These are phyloP conservation scores for Penicillium diatomitis DNA, from an alignment of 495 filamentous ascomycete species.

Conservation along the genomic window DNA sequence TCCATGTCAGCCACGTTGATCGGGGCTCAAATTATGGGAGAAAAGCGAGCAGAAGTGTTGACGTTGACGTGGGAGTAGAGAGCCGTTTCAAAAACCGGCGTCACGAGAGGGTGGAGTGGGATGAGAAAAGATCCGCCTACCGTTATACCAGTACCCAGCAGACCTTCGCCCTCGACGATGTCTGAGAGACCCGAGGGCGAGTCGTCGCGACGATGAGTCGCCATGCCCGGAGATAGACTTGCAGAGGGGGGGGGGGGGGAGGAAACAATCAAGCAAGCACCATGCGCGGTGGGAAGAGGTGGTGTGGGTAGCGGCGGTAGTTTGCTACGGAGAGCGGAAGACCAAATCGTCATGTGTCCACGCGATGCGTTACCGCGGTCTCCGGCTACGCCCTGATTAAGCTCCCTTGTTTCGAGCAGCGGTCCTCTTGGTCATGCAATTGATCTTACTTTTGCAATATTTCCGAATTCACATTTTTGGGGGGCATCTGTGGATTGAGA, in stretches of 20 bases:
- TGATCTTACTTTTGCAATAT: no score
- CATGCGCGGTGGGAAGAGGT: conserved; percentile 16
- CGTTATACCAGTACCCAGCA: conserved; percentile 45
- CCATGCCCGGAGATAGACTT: conserved; percentile 29
- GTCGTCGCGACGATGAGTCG: conserved; percentile 37
- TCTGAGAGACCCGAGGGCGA: conserved; percentile 39
- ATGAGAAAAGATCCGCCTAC: conserved; percentile 23
- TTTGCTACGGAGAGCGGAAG: conserved; percentile 13
- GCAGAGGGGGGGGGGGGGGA: background rate
- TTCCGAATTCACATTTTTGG: no score
- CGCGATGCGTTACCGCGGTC: conserved; percentile 35
- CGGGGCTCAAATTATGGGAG: no score
- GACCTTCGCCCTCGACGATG: conserved; percentile 38
- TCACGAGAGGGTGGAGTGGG: no score
- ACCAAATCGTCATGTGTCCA: conserved; percentile 17
- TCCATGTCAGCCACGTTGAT: no score
- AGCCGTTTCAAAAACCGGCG: background rate
- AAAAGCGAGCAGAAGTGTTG: no score
- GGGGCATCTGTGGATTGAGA: no score
- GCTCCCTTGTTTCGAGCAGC: background rate
- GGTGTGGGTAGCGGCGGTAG: conserved; percentile 9
- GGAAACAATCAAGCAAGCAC: conserved; percentile 18
- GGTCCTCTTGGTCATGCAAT: no score
- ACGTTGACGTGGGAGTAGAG: background rate
- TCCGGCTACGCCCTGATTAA: conserved; percentile 14